These are phyloP conservation scores for Logfia minima DNA, from an alignment of 129 eudicot species.

Conservation along the genomic window DNA sequence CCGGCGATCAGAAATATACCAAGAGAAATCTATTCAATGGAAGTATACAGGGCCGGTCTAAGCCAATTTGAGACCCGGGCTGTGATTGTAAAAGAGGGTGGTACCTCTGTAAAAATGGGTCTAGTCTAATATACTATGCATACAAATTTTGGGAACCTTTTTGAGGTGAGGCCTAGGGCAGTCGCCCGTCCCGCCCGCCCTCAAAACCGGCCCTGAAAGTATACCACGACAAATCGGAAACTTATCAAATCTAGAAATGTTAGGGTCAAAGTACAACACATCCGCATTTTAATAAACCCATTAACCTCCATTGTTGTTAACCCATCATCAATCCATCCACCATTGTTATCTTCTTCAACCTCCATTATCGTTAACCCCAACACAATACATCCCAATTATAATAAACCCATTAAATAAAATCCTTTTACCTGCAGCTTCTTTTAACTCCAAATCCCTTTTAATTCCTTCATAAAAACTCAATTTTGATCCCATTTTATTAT, in stretches of 20 bases:
- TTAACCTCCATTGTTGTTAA: no score
- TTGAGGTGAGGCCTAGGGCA: no score
- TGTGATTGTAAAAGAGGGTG: no score
- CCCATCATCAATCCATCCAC: no score
- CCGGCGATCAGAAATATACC: conserved; percentile 49
- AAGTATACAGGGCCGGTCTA: no score
- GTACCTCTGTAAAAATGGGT: no score
- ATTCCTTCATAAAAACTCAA: conserved; percentile 24
- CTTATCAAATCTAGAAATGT: conserved; percentile 38
- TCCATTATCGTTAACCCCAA: neutral
- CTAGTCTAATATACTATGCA: no score
- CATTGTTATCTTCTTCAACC: no score
- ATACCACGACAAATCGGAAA: conserved; percentile 67
- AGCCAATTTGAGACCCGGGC: no score
- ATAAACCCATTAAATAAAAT: conserved; percentile 32
- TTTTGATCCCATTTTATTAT: conserved; percentile 61
- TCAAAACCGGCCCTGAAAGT: no score
- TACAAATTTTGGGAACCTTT: no score
- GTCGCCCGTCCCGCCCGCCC: no score
- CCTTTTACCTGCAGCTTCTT: conserved; percentile 36
- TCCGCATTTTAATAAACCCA: conserved; percentile 15
- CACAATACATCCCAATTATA: conserved; percentile 36
- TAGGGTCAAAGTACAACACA: conserved; percentile 53
- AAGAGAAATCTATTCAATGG: conserved; percentile 64
- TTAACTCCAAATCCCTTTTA: conserved; percentile 28